Evolutionary conservation across 805 yeast genomes (phyloP).

Genomic region (Crinitomyces ghanaensis): DNA sequence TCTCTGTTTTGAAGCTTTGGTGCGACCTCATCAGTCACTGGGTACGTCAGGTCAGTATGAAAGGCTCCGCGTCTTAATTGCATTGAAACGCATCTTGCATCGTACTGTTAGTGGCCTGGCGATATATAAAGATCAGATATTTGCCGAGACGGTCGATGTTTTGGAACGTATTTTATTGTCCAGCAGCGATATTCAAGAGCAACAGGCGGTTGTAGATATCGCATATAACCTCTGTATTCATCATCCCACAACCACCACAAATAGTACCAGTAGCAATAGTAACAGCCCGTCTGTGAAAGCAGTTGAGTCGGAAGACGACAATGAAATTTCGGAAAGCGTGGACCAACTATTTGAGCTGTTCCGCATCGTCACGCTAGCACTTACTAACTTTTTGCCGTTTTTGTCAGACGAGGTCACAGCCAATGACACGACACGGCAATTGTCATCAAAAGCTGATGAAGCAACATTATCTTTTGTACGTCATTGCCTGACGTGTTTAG

Average conservation of each 20-base stretch:
- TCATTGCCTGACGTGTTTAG: conserved; percentile 38
- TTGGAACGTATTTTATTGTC: conserved; percentile 60
- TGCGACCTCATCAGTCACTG: conserved; percentile 29
- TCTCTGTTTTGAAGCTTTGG: conserved; percentile 67
- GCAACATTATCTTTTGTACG: conserved; percentile 30
- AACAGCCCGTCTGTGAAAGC: conserved; percentile 11
- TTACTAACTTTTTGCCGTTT: conserved; percentile 29
- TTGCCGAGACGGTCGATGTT: conserved; percentile 64
- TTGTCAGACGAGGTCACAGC: conserved; percentile 16
- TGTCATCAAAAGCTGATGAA: conserved; percentile 25
- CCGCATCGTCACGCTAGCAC: conserved; percentile 53
- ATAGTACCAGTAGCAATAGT: too few relatives aligned
- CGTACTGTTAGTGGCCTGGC: conserved; percentile 45
- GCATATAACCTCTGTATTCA: conserved; percentile 43
- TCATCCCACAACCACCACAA: conserved; percentile 25
- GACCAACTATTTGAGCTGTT: conserved; percentile 77
- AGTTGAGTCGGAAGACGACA: conserved; percentile 26
- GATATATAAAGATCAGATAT: conserved; percentile 54
- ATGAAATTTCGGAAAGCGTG: conserved; percentile 40
- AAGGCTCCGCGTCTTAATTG: conserved; percentile 31
- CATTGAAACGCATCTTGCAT: conserved; percentile 45
- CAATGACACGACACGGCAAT: conserved; percentile 3
- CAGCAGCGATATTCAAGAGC: conserved; percentile 41
- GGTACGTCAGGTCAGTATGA: conserved; percentile 14
- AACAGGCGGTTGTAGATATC: conserved; percentile 40